Percentiles rank a stretch among this genome's conserved stretches.
Conservation (phyloP, 495 filamentous ascomycete genomes). For the Oidiodendron maius region DNA sequence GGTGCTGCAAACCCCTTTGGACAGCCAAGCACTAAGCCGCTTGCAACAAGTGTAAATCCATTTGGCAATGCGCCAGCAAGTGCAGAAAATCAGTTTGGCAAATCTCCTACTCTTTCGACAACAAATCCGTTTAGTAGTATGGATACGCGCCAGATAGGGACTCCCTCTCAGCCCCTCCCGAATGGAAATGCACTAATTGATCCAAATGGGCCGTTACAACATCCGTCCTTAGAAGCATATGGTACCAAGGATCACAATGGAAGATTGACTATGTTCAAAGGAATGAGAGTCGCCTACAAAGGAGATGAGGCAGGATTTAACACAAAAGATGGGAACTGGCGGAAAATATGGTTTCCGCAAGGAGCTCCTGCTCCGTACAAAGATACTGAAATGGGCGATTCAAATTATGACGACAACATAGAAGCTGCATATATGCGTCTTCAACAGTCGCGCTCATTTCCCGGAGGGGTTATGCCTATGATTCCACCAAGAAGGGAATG, state of each 20-base stretch:
- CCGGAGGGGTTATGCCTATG: constrained; percentile 17
- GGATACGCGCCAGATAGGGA: neutral
- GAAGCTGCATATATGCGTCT: constrained; percentile 13
- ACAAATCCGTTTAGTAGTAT: neutral
- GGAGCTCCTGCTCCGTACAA: constrained; percentile 13
- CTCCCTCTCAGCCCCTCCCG: neutral
- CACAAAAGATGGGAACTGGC: constrained; percentile 13
- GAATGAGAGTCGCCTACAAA: constrained; percentile 18
- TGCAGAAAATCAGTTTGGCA: constrained; percentile 9
- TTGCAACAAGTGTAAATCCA: neutral
- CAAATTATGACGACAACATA: constrained; percentile 13
- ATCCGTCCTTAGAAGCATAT: constrained; percentile 14
- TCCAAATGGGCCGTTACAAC: neutral
- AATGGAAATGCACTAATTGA: neutral
- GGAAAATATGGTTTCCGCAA: constrained; percentile 24
- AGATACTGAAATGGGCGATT: constrained; percentile 10
- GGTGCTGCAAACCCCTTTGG: constrained; percentile 8
- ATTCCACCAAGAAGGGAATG: constrained; percentile 22
- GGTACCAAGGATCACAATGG: constrained; percentile 7
- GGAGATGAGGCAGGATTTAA: constrained; percentile 10
- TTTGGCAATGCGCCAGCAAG: neutral
- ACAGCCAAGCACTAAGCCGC: neutral
- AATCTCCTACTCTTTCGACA: neutral
- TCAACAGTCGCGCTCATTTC: constrained; percentile 11
- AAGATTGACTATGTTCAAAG: constrained; percentile 18